These are phyloP conservation scores for Blastobotrys mokoenaii DNA, from an alignment of 805 yeast genomes.

Conservation along the genomic window DNA sequence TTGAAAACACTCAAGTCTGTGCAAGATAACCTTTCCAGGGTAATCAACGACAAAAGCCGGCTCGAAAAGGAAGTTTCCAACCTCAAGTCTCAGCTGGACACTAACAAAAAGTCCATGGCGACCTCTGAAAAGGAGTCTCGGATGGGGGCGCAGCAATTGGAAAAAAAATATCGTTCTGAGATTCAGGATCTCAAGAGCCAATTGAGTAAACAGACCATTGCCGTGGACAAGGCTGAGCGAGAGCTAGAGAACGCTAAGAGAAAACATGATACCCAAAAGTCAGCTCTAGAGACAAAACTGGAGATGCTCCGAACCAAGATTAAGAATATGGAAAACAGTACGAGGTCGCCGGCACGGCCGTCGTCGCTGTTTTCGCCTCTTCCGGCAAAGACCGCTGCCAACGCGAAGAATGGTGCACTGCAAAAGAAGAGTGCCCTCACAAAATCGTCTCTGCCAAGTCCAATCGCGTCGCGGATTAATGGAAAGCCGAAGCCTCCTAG, in stretches of 20 bases:
- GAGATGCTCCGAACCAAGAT: constrained; percentile 9
- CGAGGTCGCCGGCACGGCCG: not conserved
- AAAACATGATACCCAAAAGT: constrained; percentile 9
- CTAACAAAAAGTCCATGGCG: constrained; percentile 1
- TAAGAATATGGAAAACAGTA: not conserved
- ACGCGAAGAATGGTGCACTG: no score
- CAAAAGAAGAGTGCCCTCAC: no score
- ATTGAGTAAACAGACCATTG: constrained; percentile 6
- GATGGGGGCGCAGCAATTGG: constrained; percentile 2
- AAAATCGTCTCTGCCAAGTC: no score
- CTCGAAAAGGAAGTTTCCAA: constrained; percentile 6
- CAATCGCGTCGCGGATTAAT: no score
- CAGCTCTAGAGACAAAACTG: constrained; percentile 10
- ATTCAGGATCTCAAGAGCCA: constrained; percentile 9
- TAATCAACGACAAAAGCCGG: not conserved
- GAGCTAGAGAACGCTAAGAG: constrained; percentile 8
- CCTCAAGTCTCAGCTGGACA: constrained; percentile 6
- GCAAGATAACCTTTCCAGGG: not conserved
- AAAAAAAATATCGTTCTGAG: constrained; percentile 10
- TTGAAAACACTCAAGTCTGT: not conserved
- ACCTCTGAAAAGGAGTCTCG: constrained; percentile 6
- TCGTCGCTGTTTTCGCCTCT: no score
- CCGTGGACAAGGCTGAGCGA: constrained; percentile 6
- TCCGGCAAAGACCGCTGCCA: not conserved
- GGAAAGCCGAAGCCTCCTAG: no score